A percentile compares a stretch with the other conserved stretches of the same genome.
These are phyloP conservation scores for Zopfochytrium polystomum DNA, from an alignment of 371 early-diverging fungal species.

Conservation along the genomic window DNA sequence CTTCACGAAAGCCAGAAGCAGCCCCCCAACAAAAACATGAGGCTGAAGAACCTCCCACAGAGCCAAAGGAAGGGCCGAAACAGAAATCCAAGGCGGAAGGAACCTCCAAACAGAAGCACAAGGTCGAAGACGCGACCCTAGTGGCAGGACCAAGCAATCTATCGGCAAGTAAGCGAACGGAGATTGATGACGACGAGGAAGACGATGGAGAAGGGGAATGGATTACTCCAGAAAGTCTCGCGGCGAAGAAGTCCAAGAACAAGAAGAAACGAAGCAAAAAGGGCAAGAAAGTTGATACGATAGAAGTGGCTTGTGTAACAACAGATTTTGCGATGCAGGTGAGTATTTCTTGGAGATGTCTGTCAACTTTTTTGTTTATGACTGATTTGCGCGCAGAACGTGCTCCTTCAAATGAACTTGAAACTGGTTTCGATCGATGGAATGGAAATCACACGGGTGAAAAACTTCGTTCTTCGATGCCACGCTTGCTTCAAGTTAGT, in stretches of 20 bases:
- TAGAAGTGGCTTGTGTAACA: conserved; percentile 85
- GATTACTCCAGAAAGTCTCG: conserved; percentile 91
- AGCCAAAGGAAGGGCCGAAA: no score
- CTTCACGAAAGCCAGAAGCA: no score
- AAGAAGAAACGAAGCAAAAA: conserved; percentile 15
- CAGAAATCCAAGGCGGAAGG: no score
- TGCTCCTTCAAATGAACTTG: conserved; percentile 88
- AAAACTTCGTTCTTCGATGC: conserved; percentile 89
- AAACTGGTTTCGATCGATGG: conserved; percentile 84
- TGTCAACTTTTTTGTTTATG: neutral
- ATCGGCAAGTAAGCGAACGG: no score
- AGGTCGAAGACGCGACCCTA: no score
- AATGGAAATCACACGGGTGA: conserved; percentile 68
- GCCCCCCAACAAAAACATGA: no score
- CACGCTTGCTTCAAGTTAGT: conserved; percentile 88
- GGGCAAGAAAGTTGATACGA: conserved; percentile 39
- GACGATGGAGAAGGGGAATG: conserved; percentile 71
- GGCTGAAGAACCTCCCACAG: no score
- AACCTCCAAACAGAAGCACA: no score
- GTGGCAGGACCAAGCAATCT: no score
- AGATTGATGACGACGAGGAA: no score
- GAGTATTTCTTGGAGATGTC: neutral
- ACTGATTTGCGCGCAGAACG: conserved; percentile 56
- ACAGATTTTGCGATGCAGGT: conserved; percentile 95
- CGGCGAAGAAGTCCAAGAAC: conserved; percentile 53